Evolutionary conservation across 2,329 filamentous ascomycete species (phyloP), one percentile per base, ranked within the genome.

Genomic region (Metarhizium album): DNA sequence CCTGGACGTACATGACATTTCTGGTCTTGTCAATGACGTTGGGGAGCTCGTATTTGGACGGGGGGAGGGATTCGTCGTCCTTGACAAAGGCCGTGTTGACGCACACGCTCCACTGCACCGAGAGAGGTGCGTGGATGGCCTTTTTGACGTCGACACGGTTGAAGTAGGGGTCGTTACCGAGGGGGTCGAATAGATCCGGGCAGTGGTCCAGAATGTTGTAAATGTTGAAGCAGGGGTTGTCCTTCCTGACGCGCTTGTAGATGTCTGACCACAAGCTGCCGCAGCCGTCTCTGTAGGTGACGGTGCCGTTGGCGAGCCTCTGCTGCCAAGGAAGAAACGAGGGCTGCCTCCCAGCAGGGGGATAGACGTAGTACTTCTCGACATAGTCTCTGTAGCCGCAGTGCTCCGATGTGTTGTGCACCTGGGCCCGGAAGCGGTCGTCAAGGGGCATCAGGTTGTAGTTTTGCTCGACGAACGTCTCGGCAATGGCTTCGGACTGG

Each of bases 171-270:
- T 83, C 82, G 66, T 84, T 84, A 16, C 80, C 80, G 2, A 90
- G 71, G 0, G 85, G 78, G 52, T 89, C 82, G 75, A 80, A 87
- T 2, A 79, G 70, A 2, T 82, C 57, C 0, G 87, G 87, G 62
- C 87, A 93, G 13, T 82, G 85, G 3, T 80, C 82, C 2, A 79
- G 79, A 14, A 91, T 77, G 47, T 86, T 79, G 67, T 91, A 93
- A 11, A 87, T 70, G 63, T 89, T 81, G 67, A 86, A 94, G 70
- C 88, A 93, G 0, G 87, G 87, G 67, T 93, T 93, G 33, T 79
- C 65, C 1, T 70, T 60, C 4, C 71, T 54, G 7, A 76, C 75
- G 29, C 80, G 83, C 0, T 71, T 57, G 58, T 70, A 70, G 29
- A 87, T 76, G 22, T 75, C 69, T 52, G 74, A 64, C 58, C 76